Evolutionary conservation across 1,139 yeast species (phyloP), one percentile per base, ranked within the genome.

Genomic region (Suhomyces maxii): DNA sequence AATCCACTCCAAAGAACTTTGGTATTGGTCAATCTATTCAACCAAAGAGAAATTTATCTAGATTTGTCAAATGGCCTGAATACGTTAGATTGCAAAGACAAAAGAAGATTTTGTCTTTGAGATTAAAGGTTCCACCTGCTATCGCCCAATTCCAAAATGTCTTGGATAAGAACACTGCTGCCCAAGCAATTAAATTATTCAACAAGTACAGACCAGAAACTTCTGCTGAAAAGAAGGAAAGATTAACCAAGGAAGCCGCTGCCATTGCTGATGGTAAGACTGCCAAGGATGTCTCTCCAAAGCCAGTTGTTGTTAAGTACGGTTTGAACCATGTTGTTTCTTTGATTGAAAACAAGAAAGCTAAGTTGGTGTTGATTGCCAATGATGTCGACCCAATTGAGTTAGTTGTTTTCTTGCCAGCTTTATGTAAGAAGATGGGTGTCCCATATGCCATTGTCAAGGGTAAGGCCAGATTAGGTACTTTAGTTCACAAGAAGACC

Each of bases 201-300:
- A 89, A 89, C 95, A 91, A 90, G 82, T 91, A 91, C 88, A 86
- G 96, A 80, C 98, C 98, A 71, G 98, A 91, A 82, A 88, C 97
- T 63, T 68, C 84, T 71, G 87, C 93, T 68, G 97, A 91, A 80
- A 91, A 91, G 96, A 89, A 90, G 83, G 97, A 89, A 81, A 89
- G 98, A 82, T 87, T 91, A 70, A 87, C 95, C 77, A 90, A 88
- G 79, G 97, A 91, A 80, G 98, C 98, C 63, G 96, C 97, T 65
- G 97, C 97, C 66, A 84, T 90, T 69, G 96, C 97, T 58, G 97
- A 89, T 71, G 98, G 98, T 71, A 90, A 89, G 84, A 80, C 89
- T 76, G 90, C 88, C 75, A 89, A 87, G 79, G 97, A 90, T 64
- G 97, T 84, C 65, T 88, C 96, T 63, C 87, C 91, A 72, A 91